Base-by-base conservation (phyloP, 495 filamentous ascomycete species). In the Tuber microsphaerosporum region DNA sequence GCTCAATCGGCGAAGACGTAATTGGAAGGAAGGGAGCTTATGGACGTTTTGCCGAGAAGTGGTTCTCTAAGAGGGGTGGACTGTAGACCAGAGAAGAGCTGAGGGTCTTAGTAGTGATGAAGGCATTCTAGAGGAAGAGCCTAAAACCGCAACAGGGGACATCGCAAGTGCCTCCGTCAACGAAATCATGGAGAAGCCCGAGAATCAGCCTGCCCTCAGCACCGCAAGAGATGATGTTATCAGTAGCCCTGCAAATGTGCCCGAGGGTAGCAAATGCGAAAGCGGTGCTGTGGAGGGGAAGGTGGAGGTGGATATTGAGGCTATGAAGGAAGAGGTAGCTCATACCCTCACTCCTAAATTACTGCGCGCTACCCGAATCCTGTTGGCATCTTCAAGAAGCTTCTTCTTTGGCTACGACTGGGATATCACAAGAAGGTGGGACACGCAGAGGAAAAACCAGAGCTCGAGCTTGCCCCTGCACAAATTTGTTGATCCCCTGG, bases 391-490 rank as follows among this genome's bases (percentile, higher is more conserved):
- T 6, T 93, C 91, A 26, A 87, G 87, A 73, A 97, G 92, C 82
- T 97, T 97, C 84, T 97, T 90, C 84, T 99, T 92, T 80, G 90
- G 93, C 19, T 97, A 99, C 83, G 95, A 99, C 76, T 88, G 92
- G 83, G 94, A 97, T 81, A 87, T 97, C 45, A 97, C 94, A 17
- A 87, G 90, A 68, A 89, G 88, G 76, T 82, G 80, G 81, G 69
- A 41, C 31, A 73, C 43, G 45, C 78, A 77, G 22, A 41, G 46
- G 68, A 74, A 81, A 70, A 56, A 73, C 61, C n/a, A 10, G 44
- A 84, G 77, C 41, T 84, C 83, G 6, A 85, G 86, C 20, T 69
- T 90, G 61, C 91, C 93, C 17, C 85, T 97, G 7, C 87, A 92
- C 80, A 88, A 88, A 77, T 84, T 86, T 75, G 92, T 91, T n/a